Evolutionary conservation across 768 basidiomycete genomes (phyloP).

Genomic region (Mycena galericulata): DNA sequence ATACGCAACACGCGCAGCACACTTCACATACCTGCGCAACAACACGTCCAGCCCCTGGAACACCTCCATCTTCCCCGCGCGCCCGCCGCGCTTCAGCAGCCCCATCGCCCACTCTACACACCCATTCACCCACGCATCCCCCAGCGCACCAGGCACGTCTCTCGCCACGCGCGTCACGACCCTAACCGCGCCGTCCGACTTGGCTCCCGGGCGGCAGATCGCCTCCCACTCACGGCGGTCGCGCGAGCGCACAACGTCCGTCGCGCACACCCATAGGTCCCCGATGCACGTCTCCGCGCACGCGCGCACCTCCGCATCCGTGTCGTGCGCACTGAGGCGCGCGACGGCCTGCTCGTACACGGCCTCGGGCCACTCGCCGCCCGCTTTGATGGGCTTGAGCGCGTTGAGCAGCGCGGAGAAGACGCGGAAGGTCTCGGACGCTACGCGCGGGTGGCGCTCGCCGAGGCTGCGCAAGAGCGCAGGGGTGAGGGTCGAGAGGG

Average conservation of each 20-base stretch:
- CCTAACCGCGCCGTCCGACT: constrained; percentile 80
- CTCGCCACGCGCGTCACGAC: constrained; percentile 88
- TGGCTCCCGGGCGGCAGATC: constrained; percentile 77
- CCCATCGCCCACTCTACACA: constrained; percentile 83
- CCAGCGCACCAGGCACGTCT: constrained; percentile 66
- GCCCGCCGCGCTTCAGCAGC: constrained; percentile 82
- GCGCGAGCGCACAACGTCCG: constrained; percentile 73
- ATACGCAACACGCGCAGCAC: too few species aligned
- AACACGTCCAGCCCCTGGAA: constrained; percentile 83
- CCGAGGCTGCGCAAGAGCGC: constrained; percentile 78
- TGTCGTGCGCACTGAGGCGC: constrained; percentile 82
- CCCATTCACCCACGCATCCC: constrained; percentile 84
- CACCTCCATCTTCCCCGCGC: constrained; percentile 81
- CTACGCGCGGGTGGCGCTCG: constrained; percentile 91
- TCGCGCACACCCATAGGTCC: constrained; percentile 89
- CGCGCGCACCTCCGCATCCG: constrained; percentile 90
- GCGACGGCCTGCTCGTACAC: constrained; percentile 82
- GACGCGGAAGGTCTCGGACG: constrained; percentile 88
- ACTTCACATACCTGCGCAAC: constrained; percentile 72
- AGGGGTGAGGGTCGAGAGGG: constrained; percentile 77
- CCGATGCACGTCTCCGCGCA: constrained; percentile 87
- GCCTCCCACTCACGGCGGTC: constrained; percentile 84
- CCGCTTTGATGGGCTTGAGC: constrained; percentile 71
- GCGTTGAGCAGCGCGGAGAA: constrained; percentile 87
- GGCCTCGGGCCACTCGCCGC: constrained; percentile 73